These are phyloP conservation scores for Monilinia fructicola DNA, from an alignment of 2,329 filamentous ascomycete genomes.

Conservation along the genomic window DNA sequence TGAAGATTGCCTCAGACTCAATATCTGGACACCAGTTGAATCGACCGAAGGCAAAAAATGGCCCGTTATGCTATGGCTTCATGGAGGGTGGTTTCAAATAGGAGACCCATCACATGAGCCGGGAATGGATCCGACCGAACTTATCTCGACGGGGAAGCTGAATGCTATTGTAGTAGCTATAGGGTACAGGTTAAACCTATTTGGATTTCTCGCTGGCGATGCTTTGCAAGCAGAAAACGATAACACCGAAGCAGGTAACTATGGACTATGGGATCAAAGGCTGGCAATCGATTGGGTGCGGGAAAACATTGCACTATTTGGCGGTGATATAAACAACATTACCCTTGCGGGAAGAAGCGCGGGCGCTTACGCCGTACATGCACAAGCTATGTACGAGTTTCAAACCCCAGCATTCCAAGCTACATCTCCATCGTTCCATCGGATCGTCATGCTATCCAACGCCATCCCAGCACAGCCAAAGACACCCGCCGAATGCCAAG, in stretches of 20 bases:
- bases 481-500: constrained; percentile 41
- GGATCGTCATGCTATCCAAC: constrained; percentile 48
- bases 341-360: constrained; percentile 55
- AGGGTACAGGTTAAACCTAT: constrained; percentile 38
- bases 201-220: constrained; percentile 40
- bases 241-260: constrained; percentile 30
- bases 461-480: constrained; percentile 49
- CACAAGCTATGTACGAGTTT: constrained; percentile 29
- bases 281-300: constrained; percentile 58
- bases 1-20: constrained; percentile 52
- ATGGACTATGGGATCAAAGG: constrained; percentile 61
- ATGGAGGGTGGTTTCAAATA: constrained; percentile 52
- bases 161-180: constrained; percentile 24
- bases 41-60: constrained; percentile 13
- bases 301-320: constrained; percentile 57
- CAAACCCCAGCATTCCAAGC: constrained; percentile 28
- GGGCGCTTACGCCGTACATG: constrained; percentile 52
- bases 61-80: constrained; percentile 42
- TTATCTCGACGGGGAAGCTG: constrained; percentile 39
- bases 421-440: constrained; percentile 38
- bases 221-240: constrained; percentile 48
- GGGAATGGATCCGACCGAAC: constrained; percentile 47
- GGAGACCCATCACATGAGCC: constrained; percentile 47
- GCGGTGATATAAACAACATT: constrained; percentile 55
- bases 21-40: constrained; percentile 49